Conservation (phyloP, 306 rosid genomes). For the Trichosanthes cucumerina region DNA sequence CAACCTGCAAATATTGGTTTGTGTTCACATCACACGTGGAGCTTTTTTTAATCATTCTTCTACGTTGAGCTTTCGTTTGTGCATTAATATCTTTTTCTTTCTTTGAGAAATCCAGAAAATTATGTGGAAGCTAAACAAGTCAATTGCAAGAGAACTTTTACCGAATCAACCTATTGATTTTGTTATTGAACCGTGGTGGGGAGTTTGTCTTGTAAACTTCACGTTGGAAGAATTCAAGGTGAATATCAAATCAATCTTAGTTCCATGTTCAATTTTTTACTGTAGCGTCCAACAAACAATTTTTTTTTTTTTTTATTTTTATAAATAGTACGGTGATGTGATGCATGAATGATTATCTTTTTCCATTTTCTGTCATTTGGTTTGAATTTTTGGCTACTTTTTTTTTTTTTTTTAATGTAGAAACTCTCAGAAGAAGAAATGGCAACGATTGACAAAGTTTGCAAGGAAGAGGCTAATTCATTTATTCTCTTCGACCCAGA, state of each 20-base stretch:
- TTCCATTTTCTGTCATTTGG: constrained; percentile 9
- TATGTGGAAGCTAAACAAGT: constrained; percentile 97
- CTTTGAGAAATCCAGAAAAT: constrained; percentile 79
- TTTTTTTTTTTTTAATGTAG: constrained; percentile 28
- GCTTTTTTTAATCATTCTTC: neutral
- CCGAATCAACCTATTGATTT: constrained; percentile 88
- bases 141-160: constrained; percentile 84
- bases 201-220: constrained; percentile 86
- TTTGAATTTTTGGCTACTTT: constrained; percentile 9
- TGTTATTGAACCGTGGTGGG: constrained; percentile 92
- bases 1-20: neutral
- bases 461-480: constrained; percentile 84
- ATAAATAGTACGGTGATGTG: neutral
- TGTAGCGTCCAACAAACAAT: constrained; percentile 3
- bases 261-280: neutral
- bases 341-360: neutral
- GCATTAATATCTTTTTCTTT: constrained; percentile 17
- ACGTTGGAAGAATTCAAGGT: constrained; percentile 98
- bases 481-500: constrained; percentile 56
- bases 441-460: constrained; percentile 74
- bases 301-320: neutral
- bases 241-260: constrained; percentile 23
- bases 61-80: neutral
- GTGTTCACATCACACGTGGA: neutral
- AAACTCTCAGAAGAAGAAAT: constrained; percentile 84